Evolutionary conservation across 164 flowering plant genomes (phyloP).

Genomic region (Litsea cubeba): DNA sequence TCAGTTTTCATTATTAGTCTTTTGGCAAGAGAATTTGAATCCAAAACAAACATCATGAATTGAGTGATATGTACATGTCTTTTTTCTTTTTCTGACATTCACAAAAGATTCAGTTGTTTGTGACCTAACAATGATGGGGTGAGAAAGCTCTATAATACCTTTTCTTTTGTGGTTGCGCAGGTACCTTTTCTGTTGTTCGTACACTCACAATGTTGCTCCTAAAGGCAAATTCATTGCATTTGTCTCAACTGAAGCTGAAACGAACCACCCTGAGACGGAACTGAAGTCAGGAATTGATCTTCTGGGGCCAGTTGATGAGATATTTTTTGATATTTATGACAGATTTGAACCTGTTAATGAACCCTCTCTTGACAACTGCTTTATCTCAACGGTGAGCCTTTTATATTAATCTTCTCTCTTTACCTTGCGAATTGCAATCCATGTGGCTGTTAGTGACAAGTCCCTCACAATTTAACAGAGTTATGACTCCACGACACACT

Average conservation of each 20-base stretch:
- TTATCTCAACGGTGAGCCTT: conserved; percentile 78
- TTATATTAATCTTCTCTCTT: not conserved
- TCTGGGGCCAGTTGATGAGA: conserved; percentile 90
- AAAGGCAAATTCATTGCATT: conserved; percentile 96
- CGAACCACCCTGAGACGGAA: conserved; percentile 74
- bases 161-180: conserved; percentile 33
- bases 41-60: not conserved
- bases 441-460: not conserved
- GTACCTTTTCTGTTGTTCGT: conserved; percentile 94
- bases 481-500: conserved; percentile 94
- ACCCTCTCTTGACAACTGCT: conserved; percentile 83
- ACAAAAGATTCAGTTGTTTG: not conserved
- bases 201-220: conserved; percentile 94
- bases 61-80: not conserved
- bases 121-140: not conserved
- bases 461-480: conserved; percentile 42
- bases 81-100: not conserved
- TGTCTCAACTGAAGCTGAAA: conserved; percentile 91
- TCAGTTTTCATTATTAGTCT: conserved; percentile 26
- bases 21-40: not conserved
- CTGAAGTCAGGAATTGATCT: conserved; percentile 83
- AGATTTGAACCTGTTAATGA: conserved; percentile 89
- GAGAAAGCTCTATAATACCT: not conserved
- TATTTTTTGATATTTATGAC: conserved; percentile 83
- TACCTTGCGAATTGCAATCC: not conserved